Base-by-base conservation (phyloP, 2,329 filamentous ascomycete genomes). In the Chaetomiaceae sp. region DNA sequence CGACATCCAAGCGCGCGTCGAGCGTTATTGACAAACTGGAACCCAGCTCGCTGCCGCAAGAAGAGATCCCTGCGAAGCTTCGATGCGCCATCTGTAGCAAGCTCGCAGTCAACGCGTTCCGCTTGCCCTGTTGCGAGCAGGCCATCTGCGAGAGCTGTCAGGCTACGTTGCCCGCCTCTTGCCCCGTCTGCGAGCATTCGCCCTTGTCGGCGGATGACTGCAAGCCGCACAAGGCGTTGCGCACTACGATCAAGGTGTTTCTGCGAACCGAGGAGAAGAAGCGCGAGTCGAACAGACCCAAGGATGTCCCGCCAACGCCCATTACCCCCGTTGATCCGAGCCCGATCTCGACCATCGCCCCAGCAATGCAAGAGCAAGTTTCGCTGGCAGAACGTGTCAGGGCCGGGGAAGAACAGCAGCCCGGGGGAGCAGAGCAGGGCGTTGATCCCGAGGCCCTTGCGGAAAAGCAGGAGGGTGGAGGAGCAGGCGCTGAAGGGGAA, bases 31-130 rank as follows among this genome's bases (percentile, higher is more conserved):
- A 62, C 57, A 30, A n/a, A n/a, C n/a, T 27, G 5, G 14, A 37
- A 13, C 9, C 16, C 66, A 95, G 90, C 69, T 86, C 87, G 45
- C 78, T 96, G 55, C 75, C 82, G 18, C 82, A 87, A 60, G 89
- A 92, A 64, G 89, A 94, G 58, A 90, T 96, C 53, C 94, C 94
- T n/a, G 90, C 91, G 65, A 96, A 96, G 77, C 80, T 99, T 59
- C 87, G 91, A 71, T 99, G 94, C 76, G 90, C 90, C 48, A 89
- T 90, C 62, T 99, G 94, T 73, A 94, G 87, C 73, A 90, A 89
- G 69, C 78, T 97, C 54, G 91, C 90, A 27, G 76, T 95, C 59
- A 95, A 96, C 68, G 89, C 92, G 8, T 95, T 90, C 69, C 88
- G 91, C 58, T 77, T 96, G 25, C 89, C 91, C 1, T 99, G 94